Evolutionary conservation across 148 eudicot species (phyloP), one percentile per base, ranked within the genome.

Genomic region (Camellia granthamiana): DNA sequence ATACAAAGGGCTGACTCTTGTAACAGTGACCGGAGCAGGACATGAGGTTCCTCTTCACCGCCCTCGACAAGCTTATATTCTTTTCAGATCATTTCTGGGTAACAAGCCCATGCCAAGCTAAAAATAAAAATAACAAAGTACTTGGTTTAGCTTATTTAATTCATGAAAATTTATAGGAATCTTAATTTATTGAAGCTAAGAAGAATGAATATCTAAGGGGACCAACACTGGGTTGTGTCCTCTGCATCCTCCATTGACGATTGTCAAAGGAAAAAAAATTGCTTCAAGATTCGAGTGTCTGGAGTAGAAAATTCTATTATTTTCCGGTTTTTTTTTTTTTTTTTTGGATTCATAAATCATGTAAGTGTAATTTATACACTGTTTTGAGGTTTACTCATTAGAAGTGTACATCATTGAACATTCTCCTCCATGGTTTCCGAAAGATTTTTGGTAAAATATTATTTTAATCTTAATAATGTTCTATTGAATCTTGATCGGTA

Each of bases 1-100:
- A 21, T 96, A 96, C 89, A 72, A 90, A 64, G 97, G 95, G 18
- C 80, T 93, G 75, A 93, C 97, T 10, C 81, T 90, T 16, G 98
- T 96, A 77, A 92, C 99, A 19, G 90, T 96, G 0, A 90, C 91
- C 0, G 97, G 97, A 85, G 98, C 97, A 70, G 99, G 99, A 52
- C 99, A 96, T 72, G 97, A 93, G 85, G 99, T 96, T 69, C 99
- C 99, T 4, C 90, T 93, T 74, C 95, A 89, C 85, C 92, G 91
- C 72, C 99, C 99, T 81, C 89, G 97, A 77, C 99, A 90, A 81
- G 93, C 98, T 78, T 91, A 89, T 72, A 90, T 89, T 76, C 95
- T 96, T 77, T 88, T 93, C 85, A 82, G 88, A 78, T 91, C 91
- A 77, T 96, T 93, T 82, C 77, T 96, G 80, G 83, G 90, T 70